Percentiles rank a stretch among this genome's conserved stretches.
These are phyloP conservation scores for Kurtzmaniella quercitrusa DNA, from an alignment of 1,139 yeast species.

Conservation along the genomic window DNA sequence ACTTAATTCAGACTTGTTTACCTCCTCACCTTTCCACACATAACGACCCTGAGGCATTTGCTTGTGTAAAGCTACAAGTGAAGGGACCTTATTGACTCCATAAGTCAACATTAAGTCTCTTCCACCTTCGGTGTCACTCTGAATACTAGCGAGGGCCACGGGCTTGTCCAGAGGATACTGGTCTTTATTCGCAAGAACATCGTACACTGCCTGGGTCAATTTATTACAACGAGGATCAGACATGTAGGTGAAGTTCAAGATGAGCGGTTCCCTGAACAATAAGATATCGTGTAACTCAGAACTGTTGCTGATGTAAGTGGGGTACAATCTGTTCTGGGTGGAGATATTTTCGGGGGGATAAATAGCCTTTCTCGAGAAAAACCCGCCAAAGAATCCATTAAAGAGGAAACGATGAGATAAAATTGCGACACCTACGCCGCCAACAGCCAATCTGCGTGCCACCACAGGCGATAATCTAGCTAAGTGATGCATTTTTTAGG, in stretches of 20 bases:
- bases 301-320: conserved; percentile 40
- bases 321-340: conserved; percentile 39
- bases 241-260: conserved; percentile 68
- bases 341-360: conserved; percentile 44
- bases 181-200: conserved; percentile 48
- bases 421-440: conserved; percentile 10
- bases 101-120: conserved; percentile 57
- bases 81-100: conserved; percentile 58
- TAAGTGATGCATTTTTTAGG: conserved; percentile 6
- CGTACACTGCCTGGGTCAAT: conserved; percentile 61
- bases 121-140: conserved; percentile 62
- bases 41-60: conserved; percentile 59
- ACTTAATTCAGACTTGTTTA: conserved; percentile 50
- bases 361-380: conserved; percentile 12
- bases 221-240: conserved; percentile 62
- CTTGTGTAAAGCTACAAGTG: conserved; percentile 61
- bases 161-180: conserved; percentile 36
- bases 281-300: conserved; percentile 56
- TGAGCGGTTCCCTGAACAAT: conserved; percentile 54
- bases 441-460: conserved; percentile 7
- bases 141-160: conserved; percentile 65
- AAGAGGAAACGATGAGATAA: conserved; percentile 9
- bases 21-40: conserved; percentile 37
- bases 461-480: conserved; percentile 4
- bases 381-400: conserved; percentile 7